These are phyloP conservation scores for Zygoascus hellenicus DNA, from an alignment of 1,139 yeast genomes.

Conservation along the genomic window DNA sequence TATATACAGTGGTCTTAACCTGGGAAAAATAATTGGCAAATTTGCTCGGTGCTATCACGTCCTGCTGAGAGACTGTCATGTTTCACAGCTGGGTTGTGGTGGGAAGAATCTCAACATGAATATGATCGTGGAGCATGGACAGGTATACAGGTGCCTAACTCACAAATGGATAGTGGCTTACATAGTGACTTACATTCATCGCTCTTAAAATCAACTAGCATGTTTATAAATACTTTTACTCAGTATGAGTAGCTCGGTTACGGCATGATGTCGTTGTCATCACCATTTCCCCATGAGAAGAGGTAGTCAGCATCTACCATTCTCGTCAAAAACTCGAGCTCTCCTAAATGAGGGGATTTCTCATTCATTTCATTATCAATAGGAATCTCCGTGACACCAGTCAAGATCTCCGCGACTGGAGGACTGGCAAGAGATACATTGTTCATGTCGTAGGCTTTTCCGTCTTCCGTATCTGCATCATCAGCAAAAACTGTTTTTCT, in stretches of 20 bases:
- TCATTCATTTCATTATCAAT: background rate
- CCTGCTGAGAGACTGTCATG: conserved; percentile 5
- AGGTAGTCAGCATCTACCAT: conserved; percentile 10
- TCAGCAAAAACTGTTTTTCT: conserved; percentile 9
- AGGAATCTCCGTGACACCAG: background rate
- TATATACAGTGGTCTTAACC: conserved; percentile 4
- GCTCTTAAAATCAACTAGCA: no score
- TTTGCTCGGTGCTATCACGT: conserved; percentile 1
- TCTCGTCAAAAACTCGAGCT: conserved; percentile 7
- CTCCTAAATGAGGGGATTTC: background rate
- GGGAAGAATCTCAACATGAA: no score
- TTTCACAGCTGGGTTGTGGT: no score
- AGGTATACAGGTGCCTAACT: no score
- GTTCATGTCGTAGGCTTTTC: background rate
- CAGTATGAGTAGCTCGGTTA: no score
- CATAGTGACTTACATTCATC: no score
- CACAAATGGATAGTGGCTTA: no score
- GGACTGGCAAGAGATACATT: conserved; percentile 13
- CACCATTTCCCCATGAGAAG: conserved; percentile 9
- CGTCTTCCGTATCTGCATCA: conserved; percentile 5
- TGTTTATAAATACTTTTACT: no score
- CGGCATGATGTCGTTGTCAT: no score
- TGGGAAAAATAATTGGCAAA: conserved; percentile 4
- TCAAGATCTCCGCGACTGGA: conserved; percentile 10
- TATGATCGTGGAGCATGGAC: no score